These are phyloP conservation scores for Scheffersomyces titani DNA, from an alignment of 1,139 yeast species.

Conservation along the genomic window DNA sequence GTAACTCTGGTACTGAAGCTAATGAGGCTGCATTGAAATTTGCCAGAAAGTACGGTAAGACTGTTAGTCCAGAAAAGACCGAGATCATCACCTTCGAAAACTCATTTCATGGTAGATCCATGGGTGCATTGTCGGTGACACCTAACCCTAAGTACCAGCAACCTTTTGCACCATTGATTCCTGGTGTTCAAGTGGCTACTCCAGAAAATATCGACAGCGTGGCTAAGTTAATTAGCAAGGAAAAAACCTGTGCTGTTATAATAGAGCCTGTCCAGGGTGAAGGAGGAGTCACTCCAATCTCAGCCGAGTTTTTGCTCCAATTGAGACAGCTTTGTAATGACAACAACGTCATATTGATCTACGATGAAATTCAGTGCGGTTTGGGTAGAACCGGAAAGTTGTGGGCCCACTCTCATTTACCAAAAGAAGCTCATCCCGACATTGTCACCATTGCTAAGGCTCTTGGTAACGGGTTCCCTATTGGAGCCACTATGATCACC, in stretches of 20 bases:
- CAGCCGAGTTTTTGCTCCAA: conserved; percentile 61
- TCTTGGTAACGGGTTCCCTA: conserved; percentile 96
- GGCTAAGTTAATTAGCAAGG: conserved; percentile 54
- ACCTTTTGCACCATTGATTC: conserved; percentile 87
- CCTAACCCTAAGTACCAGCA: conserved; percentile 89
- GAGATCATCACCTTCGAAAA: conserved; percentile 84
- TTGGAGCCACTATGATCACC: conserved; percentile 89
- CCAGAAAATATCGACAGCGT: conserved; percentile 63
- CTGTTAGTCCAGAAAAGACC: conserved; percentile 53
- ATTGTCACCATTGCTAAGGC: conserved; percentile 94
- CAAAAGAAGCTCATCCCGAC: conserved; percentile 86
- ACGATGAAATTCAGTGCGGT: conserved; percentile 97
- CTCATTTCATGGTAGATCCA: conserved; percentile 92
- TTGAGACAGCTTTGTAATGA: conserved; percentile 69
- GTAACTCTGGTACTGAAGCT: conserved; percentile 96
- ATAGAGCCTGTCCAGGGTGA: conserved; percentile 98
- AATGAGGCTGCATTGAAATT: conserved; percentile 97
- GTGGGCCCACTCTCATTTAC: conserved; percentile 86
- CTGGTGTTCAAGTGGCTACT: conserved; percentile 72
- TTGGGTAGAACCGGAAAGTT: conserved; percentile 88
- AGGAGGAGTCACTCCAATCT: conserved; percentile 83
- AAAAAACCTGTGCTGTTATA: conserved; percentile 87
- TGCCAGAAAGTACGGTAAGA: conserved; percentile 83
- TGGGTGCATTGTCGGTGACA: conserved; percentile 92
- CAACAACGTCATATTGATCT: conserved; percentile 75